Percentiles rank a stretch among this genome's conserved stretches.
These are phyloP conservation scores for Xylariaceae sp. DNA, from an alignment of 2,329 filamentous ascomycete genomes.

Conservation along the genomic window DNA sequence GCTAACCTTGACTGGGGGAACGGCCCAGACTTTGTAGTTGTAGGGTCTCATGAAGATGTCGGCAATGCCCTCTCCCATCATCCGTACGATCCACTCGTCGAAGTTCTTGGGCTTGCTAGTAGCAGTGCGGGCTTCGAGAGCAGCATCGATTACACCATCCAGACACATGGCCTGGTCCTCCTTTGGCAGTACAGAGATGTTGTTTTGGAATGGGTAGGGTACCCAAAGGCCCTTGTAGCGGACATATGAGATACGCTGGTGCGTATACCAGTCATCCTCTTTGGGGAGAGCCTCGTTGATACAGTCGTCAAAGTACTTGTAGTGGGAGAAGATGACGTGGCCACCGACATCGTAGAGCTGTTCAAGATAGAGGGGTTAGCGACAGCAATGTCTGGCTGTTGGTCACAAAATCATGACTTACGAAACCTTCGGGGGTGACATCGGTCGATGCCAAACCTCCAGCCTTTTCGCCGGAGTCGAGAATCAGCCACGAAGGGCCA, in stretches of 20 bases:
- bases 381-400: neutral
- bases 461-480: conserved; percentile 87
- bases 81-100: conserved; percentile 96
- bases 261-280: conserved; percentile 92
- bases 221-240: conserved; percentile 97
- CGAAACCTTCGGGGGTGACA: conserved; percentile 92
- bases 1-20: conserved; percentile 89
- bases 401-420: conserved; percentile 53
- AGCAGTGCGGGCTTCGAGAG: conserved; percentile 79
- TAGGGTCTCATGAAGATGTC: conserved; percentile 98
- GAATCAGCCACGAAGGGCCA: conserved; percentile 90
- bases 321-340: conserved; percentile 99
- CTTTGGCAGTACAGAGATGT: conserved; percentile 97
- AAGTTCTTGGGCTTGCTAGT: conserved; percentile 95
- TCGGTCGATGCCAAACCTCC: conserved; percentile 96
- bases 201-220: conserved; percentile 99
- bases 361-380: neutral
- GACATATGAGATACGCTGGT: conserved; percentile 98
- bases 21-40: conserved; percentile 99
- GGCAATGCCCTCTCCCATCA: conserved; percentile 84
- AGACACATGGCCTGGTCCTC: conserved; percentile 94
- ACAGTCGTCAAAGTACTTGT: conserved; percentile 99
- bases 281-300: conserved; percentile 95
- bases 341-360: conserved; percentile 96
- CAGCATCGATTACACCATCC: conserved; percentile 93